Percentiles rank a stretch among this genome's conserved stretches.
Conservation (phyloP, 2,329 filamentous ascomycete genomes). For the Fusarium ramigenum region DNA sequence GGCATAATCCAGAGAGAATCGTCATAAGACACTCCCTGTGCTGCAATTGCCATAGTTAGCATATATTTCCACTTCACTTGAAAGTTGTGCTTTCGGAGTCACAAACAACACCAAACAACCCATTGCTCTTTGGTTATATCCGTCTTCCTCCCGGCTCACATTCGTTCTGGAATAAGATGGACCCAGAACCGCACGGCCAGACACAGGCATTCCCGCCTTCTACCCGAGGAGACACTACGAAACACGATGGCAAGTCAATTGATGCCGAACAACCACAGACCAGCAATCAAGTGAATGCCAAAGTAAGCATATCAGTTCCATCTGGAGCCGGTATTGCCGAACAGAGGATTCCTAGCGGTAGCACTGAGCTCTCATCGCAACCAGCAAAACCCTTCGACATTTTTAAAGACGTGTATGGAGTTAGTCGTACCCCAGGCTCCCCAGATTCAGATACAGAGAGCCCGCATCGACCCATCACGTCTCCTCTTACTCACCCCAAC, state of each 20-base stretch:
- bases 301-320: not conserved
- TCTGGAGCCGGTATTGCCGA: not conserved
- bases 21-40: not conserved
- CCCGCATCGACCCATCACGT: constrained; percentile 25
- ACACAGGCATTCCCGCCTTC: constrained; percentile 16
- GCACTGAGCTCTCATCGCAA: not conserved
- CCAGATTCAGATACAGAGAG: not conserved
- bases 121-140: constrained; percentile 15
- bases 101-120: not conserved
- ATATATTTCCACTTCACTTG: not conserved
- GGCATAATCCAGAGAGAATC: not conserved
- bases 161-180: constrained; percentile 16
- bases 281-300: not conserved
- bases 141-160: constrained; percentile 22
- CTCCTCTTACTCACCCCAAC: constrained; percentile 51
- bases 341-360: not conserved
- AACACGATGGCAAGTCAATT: not conserved
- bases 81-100: not conserved
- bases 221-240: constrained; percentile 2
- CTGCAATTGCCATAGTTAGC: not conserved
- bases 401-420: not conserved
- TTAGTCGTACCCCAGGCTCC: constrained; percentile 1
- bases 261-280: not conserved
- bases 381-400: not conserved
- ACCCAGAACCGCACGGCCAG: constrained; percentile 7